Conservation (phyloP, 1,139 yeast species). For the Geotrichum bryndzae region DNA sequence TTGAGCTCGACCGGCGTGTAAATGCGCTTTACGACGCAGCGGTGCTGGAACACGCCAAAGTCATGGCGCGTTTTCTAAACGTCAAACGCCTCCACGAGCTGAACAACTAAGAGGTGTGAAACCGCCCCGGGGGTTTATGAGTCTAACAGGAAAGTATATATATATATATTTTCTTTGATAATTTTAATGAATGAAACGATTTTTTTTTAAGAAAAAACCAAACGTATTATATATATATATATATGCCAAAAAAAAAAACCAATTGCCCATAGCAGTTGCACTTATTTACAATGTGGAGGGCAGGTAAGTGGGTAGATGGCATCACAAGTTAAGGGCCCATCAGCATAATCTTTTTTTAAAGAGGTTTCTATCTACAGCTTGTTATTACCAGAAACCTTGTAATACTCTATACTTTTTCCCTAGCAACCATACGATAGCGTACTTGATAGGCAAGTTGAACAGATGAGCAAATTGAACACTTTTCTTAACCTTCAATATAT, state of each 20-base stretch:
- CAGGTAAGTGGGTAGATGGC: background rate
- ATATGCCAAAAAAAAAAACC: too few species aligned
- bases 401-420: too few species aligned
- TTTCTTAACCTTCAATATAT: too few species aligned
- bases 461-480: too few species aligned
- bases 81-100: slow-evolving; percentile 13
- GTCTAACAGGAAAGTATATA: background rate
- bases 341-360: background rate
- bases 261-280: too few species aligned
- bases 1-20: slow-evolving; percentile 30
- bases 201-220: background rate
- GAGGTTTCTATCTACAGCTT: too few species aligned
- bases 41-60: slow-evolving; percentile 23
- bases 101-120: background rate
- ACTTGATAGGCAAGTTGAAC: too few species aligned
- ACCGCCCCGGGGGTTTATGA: background rate
- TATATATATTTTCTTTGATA: background rate
- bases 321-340: too few species aligned
- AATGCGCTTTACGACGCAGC: slow-evolving; percentile 29
- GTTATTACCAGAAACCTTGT: too few species aligned
- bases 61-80: slow-evolving; percentile 23
- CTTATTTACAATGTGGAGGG: background rate
- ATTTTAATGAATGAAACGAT: background rate
- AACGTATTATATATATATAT: too few species aligned
- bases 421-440: too few species aligned